Percentiles rank a stretch among this genome's conserved stretches.
Evolutionary conservation across 805 yeast species (phyloP).

Genomic region (Candida rishiriensis): DNA sequence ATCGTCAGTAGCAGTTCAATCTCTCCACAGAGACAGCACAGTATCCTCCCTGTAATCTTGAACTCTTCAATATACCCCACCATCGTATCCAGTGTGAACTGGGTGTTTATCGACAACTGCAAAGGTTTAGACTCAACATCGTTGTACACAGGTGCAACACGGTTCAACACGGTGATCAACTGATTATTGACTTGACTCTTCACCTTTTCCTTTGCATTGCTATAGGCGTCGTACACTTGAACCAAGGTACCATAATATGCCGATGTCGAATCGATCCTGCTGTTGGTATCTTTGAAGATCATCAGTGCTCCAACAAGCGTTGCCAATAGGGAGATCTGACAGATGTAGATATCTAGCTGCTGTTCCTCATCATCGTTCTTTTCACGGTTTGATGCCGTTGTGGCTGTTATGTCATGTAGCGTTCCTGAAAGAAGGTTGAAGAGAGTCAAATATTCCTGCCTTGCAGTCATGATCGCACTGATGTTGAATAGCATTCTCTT

Average conservation of each 20-base stretch:
- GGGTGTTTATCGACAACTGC: not conserved
- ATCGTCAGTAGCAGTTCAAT: constrained; percentile 18
- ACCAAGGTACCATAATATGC: not conserved
- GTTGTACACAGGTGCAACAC: constrained; percentile 12
- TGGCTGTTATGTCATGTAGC: constrained; percentile 3
- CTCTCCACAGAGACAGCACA: constrained; percentile 32
- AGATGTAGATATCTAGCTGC: not conserved
- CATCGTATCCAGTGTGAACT: constrained; percentile 18
- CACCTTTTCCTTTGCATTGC: too few species aligned
- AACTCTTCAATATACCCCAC: constrained; percentile 22
- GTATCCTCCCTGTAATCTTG: constrained; percentile 31
- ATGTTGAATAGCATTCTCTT: constrained; percentile 16
- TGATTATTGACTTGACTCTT: not conserved
- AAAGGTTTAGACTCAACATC: constrained; percentile 6
- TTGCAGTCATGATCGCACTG: constrained; percentile 20
- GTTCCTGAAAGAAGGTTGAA: constrained; percentile 19
- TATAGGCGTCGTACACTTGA: too few species aligned
- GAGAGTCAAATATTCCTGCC: constrained; percentile 25
- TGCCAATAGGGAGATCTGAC: constrained; percentile 12
- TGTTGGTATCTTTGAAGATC: constrained; percentile 11
- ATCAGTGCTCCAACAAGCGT: constrained; percentile 14
- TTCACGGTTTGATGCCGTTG: too few species aligned
- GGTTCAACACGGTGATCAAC: constrained; percentile 10
- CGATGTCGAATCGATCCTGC: not conserved
- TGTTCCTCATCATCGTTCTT: too few species aligned